Conservation (phyloP, 768 basidiomycete genomes). For the Tylopilus balloui region DNA sequence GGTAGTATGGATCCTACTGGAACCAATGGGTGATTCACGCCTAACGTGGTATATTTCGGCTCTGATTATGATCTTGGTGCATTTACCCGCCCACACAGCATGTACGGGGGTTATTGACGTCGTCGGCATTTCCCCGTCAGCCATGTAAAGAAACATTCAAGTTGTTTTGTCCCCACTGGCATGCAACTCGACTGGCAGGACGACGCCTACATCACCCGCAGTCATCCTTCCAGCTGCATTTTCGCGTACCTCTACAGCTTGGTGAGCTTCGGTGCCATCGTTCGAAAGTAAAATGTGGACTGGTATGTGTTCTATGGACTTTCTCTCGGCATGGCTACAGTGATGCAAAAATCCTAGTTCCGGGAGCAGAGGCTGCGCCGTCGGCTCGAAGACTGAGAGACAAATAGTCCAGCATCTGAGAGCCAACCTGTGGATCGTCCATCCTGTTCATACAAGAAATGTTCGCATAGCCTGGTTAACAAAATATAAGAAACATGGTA, state of each 20-base stretch:
- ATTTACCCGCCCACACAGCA: constrained; percentile 1
- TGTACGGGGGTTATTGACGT: not conserved
- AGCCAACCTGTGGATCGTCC: constrained; percentile 24
- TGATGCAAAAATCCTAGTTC: not conserved
- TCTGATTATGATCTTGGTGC: not conserved
- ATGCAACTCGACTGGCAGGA: not conserved
- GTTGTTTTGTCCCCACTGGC: not conserved
- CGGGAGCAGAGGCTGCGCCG: not conserved
- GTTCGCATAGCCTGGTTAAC: constrained; percentile 8
- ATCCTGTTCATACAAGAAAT: constrained; percentile 6
- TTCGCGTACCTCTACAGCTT: constrained; percentile 20
- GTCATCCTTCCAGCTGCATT: not conserved
- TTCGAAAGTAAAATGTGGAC: constrained; percentile 1
- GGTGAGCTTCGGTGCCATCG: constrained; percentile 16
- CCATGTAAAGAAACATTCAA: not conserved
- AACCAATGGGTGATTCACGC: not conserved
- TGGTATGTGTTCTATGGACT: not conserved
- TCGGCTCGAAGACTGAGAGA: not conserved
- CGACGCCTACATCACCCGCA: not conserved
- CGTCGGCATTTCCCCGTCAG: not conserved
- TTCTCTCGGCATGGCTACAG: not conserved
- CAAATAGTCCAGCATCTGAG: constrained; percentile 4
- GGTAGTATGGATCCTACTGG: not conserved
- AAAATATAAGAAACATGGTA: constrained; percentile 14
- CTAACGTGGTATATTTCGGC: not conserved